Base-by-base conservation (phyloP, 768 basidiomycete species). In the Pholiota conissans region DNA sequence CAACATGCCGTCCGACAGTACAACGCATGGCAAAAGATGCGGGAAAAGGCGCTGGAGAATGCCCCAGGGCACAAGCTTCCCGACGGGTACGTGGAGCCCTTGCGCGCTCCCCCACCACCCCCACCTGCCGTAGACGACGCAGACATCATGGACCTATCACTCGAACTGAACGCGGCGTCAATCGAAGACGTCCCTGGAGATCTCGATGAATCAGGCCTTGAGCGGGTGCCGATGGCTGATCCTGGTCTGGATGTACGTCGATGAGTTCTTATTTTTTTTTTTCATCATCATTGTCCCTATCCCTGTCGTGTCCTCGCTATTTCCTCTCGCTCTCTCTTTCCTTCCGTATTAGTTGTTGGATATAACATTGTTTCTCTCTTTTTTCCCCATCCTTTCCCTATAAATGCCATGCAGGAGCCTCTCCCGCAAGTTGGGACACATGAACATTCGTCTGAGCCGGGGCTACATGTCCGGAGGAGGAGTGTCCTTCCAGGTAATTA, bases 201-300 rank as follows among this genome's bases (percentile, higher is more conserved):
- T 66, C 67, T 92, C 63, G 90, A 92, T 62, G 90, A 91, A 67
- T 83, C 81, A 58, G 91, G 91, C 35, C 82, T 95, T 53, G 94
- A 95, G 70, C 78, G 91, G 59, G 91, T 95, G 26, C 94, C 94
- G 29, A 90, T 91, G 83, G 93, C 93, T 45, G 94, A 95, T 75
- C 93, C 93, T 58, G 93, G 90, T 40, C 72, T 91, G 65, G 89
- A 91, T 72, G 90, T 90, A 75, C 79, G 90, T 84, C 53, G 62
- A 63, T 66, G 55, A 61, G 57, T 48, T 45, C 56, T 45, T 47
- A 40, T 50, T 62, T 60, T 53, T n/a, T n/a, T n/a, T n/a, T n/a
- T n/a, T n/a, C n/a, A n/a, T n/a, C n/a, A n/a, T n/a, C n/a, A n/a
- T n/a, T n/a, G n/a, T n/a, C n/a, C n/a, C n/a, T n/a, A n/a, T n/a